phyloP scores from a whole-genome alignment of 2,329 filamentous ascomycete species.

The Diaporthe longicolla region DNA sequence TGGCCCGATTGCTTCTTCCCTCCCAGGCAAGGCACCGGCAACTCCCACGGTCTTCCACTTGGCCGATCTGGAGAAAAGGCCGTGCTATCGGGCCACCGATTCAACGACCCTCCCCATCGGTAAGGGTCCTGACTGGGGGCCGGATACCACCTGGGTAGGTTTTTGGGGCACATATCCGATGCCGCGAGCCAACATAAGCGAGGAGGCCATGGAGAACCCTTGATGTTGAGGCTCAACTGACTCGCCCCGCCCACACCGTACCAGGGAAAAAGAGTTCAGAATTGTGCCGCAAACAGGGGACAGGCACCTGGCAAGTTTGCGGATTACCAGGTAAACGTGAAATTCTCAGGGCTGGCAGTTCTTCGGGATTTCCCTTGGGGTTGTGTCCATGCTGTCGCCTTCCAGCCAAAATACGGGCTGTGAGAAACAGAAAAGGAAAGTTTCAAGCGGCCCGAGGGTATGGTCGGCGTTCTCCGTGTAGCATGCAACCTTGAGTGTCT shows the following conservation, averaged over 20 bases:
- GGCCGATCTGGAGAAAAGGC: not conserved
- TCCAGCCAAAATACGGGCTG: not conserved
- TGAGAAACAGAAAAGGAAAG: not conserved
- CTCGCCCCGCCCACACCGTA: constrained; percentile 15
- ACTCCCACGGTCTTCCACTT: not conserved
- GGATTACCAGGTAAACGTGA: not conserved
- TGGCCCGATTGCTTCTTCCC: not conserved
- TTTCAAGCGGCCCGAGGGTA: not conserved
- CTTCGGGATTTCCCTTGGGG: not conserved
- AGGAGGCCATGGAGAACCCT: constrained; percentile 7
- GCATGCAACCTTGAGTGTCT: not conserved
- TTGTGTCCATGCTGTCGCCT: not conserved
- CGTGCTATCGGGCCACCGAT: constrained; percentile 16
- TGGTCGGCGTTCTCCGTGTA: not conserved
- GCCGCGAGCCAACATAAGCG: not conserved
- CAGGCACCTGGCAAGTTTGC: not conserved
- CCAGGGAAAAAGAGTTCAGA: not conserved
- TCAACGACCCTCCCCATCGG: constrained; percentile 6
- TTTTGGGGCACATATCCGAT: not conserved
- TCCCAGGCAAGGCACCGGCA: not conserved
- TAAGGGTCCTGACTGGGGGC: constrained; percentile 7
- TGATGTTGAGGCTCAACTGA: constrained; percentile 39
- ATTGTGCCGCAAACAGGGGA: not conserved
- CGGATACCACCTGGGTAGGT: not conserved
- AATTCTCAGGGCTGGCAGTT: not conserved